These are phyloP conservation scores for Flaveria sonorensis DNA, from an alignment of 129 eudicot genomes.

Conservation along the genomic window DNA sequence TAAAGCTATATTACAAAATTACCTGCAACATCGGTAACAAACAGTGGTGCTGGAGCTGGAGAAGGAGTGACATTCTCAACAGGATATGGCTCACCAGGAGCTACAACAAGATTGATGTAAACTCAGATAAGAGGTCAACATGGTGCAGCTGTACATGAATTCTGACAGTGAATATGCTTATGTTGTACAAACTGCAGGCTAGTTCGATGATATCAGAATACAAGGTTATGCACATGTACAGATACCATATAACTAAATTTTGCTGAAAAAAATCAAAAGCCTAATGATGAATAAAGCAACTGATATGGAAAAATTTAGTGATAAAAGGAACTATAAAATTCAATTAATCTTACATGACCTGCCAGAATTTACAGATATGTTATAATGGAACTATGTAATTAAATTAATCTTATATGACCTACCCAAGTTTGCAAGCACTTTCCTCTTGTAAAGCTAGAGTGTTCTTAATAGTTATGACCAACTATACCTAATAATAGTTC, in stretches of 20 bases:
- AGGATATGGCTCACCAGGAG: conserved; percentile 94
- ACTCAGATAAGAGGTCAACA: conserved; percentile 7
- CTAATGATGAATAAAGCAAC: not conserved
- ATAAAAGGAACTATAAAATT: not conserved
- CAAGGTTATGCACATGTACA: conserved; percentile 6
- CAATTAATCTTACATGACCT: conserved; percentile 23
- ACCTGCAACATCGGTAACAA: conserved; percentile 58
- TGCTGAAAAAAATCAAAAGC: not conserved
- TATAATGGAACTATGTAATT: conserved; percentile 37
- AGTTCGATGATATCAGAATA: conserved; percentile 13
- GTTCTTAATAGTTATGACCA: conserved; percentile 9
- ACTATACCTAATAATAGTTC: not conserved
- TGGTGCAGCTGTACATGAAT: not conserved
- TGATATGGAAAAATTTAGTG: not conserved
- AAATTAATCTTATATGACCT: not conserved
- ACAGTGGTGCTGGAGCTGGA: conserved; percentile 65
- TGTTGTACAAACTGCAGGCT: conserved; percentile 14
- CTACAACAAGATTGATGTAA: conserved; percentile 43
- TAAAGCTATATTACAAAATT: conserved; percentile 21
- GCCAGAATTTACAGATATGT: conserved; percentile 73
- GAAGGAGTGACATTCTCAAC: conserved; percentile 35
- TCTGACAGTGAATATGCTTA: conserved; percentile 6
- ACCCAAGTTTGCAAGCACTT: conserved; percentile 20
- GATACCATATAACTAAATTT: conserved; percentile 5
- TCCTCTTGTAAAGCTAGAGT: not conserved